A percentile compares a stretch with the other conserved stretches of the same genome.
Evolutionary conservation across 2,329 filamentous ascomycete genomes (phyloP).

Genomic region (Pyrenochaeta sp.): DNA sequence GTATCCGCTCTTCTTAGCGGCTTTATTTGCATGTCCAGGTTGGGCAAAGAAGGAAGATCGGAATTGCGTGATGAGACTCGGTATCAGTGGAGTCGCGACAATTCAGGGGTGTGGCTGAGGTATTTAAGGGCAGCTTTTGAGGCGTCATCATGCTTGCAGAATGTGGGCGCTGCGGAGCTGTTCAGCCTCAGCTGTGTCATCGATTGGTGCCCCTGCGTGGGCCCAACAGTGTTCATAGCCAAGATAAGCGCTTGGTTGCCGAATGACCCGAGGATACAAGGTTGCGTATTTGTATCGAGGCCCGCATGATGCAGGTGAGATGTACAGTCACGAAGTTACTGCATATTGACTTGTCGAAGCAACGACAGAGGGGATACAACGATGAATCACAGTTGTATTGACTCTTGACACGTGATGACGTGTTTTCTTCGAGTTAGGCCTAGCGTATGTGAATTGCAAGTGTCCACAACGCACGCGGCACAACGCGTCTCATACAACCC

Average conservation of each 20-base stretch:
- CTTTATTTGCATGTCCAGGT: constrained; percentile 22
- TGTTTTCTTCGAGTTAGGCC: constrained; percentile 1
- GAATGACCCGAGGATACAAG: constrained; percentile 17
- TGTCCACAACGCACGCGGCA: too few species aligned
- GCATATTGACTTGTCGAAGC: too few species aligned
- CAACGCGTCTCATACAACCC: background rate
- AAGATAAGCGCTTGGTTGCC: constrained; percentile 21
- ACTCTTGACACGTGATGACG: constrained; percentile 2
- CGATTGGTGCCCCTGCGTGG: constrained; percentile 25
- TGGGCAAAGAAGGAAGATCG: constrained; percentile 3
- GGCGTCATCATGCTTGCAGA: constrained; percentile 11
- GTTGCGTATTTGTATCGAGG: background rate
- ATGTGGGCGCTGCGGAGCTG: constrained; percentile 12
- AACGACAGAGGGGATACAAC: too few species aligned
- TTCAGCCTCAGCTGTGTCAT: constrained; percentile 19
- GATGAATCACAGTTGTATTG: background rate
- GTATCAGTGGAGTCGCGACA: background rate
- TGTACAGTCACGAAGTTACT: too few species aligned
- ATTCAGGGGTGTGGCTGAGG: constrained; percentile 18
- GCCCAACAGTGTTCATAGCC: constrained; percentile 12
- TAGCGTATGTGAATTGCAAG: too few species aligned
- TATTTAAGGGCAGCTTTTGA: constrained; percentile 11
- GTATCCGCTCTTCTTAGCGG: constrained; percentile 32
- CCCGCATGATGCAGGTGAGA: too few species aligned
- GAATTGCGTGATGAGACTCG: constrained; percentile 7